Evolutionary conservation across 768 basidiomycete genomes (phyloP).

Genomic region (Pulveroboletus sp.): DNA sequence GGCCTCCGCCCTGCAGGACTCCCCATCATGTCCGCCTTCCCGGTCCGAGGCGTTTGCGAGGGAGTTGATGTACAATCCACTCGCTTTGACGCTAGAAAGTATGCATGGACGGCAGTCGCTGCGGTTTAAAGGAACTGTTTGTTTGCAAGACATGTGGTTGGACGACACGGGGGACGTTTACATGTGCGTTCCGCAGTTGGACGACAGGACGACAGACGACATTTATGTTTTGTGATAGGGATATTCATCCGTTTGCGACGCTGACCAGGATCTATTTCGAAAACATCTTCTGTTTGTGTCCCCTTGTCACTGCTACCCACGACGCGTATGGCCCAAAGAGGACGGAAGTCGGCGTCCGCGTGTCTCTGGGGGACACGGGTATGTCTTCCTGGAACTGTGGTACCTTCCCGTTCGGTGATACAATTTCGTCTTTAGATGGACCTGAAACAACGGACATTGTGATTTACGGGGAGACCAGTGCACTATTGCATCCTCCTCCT

Average conservation of each 20-base stretch:
- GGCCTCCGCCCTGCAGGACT: slow-evolving; percentile 29
- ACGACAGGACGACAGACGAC: background rate
- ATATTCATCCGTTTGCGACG: slow-evolving; percentile 63
- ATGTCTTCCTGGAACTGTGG: background rate
- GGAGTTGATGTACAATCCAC: slow-evolving; percentile 58
- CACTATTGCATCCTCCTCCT: slow-evolving; percentile 7
- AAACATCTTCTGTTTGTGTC: slow-evolving; percentile 56
- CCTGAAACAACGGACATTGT: slow-evolving; percentile 67
- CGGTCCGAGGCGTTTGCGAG: slow-evolving; percentile 23
- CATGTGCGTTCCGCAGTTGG: slow-evolving; percentile 34
- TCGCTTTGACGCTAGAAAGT: slow-evolving; percentile 71
- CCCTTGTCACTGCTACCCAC: slow-evolving; percentile 28
- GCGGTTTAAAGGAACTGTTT: slow-evolving; percentile 51
- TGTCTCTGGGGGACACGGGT: slow-evolving; percentile 71
- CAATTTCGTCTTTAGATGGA: slow-evolving; percentile 41
- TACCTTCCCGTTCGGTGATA: background rate
- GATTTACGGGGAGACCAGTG: slow-evolving; percentile 41
- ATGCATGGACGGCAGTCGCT: slow-evolving; percentile 73
- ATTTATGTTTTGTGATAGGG: slow-evolving; percentile 37
- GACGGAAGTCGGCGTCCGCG: slow-evolving; percentile 58
- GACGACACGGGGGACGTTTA: slow-evolving; percentile 53
- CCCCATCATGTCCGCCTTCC: slow-evolving; percentile 17
- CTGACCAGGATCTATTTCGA: slow-evolving; percentile 67
- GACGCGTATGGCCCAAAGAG: slow-evolving; percentile 20
- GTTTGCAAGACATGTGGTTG: slow-evolving; percentile 52